These are phyloP conservation scores for Lignosus rhinocerotis DNA, from an alignment of 1,284 basidiomycete genomes.

Conservation along the genomic window DNA sequence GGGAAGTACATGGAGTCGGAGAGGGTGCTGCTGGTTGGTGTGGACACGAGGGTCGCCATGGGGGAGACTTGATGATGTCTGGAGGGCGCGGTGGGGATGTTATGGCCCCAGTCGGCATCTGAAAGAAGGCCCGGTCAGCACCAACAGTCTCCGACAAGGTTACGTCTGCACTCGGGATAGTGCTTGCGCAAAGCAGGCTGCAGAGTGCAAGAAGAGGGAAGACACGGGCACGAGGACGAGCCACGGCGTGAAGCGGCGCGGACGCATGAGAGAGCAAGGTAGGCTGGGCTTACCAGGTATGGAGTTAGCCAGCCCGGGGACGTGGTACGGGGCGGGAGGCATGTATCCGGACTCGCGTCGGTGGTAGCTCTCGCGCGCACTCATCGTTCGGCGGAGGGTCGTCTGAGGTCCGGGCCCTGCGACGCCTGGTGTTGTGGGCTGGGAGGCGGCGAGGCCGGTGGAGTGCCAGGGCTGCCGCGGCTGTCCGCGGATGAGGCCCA, in stretches of 20 bases:
- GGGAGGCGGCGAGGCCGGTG: slow-evolving; percentile 15
- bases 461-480: slow-evolving; percentile 45
- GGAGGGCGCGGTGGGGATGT: slow-evolving; percentile 12
- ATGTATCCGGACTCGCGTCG: slow-evolving; percentile 16
- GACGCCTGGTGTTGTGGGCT: slow-evolving; percentile 23
- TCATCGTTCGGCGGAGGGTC: slow-evolving; percentile 23
- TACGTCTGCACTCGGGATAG: slow-evolving; percentile 8
- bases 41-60: slow-evolving; percentile 10
- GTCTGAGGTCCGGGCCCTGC: slow-evolving; percentile 31
- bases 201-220: background rate
- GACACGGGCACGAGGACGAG: slow-evolving; percentile 15
- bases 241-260: background rate
- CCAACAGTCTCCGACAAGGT: slow-evolving; percentile 16
- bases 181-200: background rate
- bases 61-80: slow-evolving; percentile 12
- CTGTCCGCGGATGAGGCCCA: slow-evolving; percentile 77
- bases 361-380: slow-evolving; percentile 20
- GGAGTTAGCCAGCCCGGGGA: slow-evolving; percentile 13
- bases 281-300: slow-evolving; percentile 20
- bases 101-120: slow-evolving; percentile 22
- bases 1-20: slow-evolving; percentile 16
- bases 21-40: background rate
- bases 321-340: slow-evolving; percentile 16
- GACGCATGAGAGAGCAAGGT: background rate
- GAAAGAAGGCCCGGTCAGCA: slow-evolving; percentile 14